Evolutionary conservation across 2,329 filamentous ascomycete species (phyloP).

Genomic region (Sordariomycetes sp.): DNA sequence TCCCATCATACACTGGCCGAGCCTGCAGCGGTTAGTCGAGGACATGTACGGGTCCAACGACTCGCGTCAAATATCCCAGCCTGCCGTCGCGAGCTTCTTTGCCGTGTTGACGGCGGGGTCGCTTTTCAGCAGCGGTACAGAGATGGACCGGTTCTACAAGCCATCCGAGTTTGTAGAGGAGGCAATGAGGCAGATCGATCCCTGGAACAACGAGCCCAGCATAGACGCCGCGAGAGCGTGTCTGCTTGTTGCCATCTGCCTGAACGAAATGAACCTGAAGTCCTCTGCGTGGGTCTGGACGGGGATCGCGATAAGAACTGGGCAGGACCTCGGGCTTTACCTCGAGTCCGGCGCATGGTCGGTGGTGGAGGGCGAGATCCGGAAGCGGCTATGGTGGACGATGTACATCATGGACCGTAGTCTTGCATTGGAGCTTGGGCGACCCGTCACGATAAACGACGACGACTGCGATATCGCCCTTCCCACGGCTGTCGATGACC

Average conservation of each 20-base stretch:
- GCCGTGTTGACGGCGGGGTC: conserved; percentile 74
- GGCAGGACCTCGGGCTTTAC: conserved; percentile 77
- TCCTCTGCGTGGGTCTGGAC: conserved; percentile 82
- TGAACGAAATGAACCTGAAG: conserved; percentile 78
- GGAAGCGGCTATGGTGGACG: conserved; percentile 85
- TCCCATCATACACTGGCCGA: conserved; percentile 82
- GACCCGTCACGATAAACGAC: conserved; percentile 75
- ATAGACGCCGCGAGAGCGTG: conserved; percentile 66
- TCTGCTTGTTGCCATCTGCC: conserved; percentile 65
- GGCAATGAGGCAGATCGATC: conserved; percentile 60
- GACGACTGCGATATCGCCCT: conserved; percentile 77
- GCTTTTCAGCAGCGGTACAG: conserved; percentile 54
- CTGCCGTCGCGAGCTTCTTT: conserved; percentile 75
- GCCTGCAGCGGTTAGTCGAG: conserved; percentile 67
- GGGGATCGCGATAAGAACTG: conserved; percentile 65
- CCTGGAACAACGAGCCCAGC: conserved; percentile 69
- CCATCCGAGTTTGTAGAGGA: conserved; percentile 59
- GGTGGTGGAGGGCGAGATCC: conserved; percentile 70
- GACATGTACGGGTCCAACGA: conserved; percentile 61
- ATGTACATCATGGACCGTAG: conserved; percentile 83
- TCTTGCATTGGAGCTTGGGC: conserved; percentile 68
- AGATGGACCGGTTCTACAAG: conserved; percentile 39
- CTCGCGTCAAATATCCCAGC: conserved; percentile 39
- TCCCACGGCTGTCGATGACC: conserved; percentile 72
- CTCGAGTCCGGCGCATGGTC: conserved; percentile 63